A percentile compares a stretch with the other conserved stretches of the same genome.
phyloP scores from a whole-genome alignment of 2,329 filamentous ascomycete genomes.

The Beauveria sp. region DNA sequence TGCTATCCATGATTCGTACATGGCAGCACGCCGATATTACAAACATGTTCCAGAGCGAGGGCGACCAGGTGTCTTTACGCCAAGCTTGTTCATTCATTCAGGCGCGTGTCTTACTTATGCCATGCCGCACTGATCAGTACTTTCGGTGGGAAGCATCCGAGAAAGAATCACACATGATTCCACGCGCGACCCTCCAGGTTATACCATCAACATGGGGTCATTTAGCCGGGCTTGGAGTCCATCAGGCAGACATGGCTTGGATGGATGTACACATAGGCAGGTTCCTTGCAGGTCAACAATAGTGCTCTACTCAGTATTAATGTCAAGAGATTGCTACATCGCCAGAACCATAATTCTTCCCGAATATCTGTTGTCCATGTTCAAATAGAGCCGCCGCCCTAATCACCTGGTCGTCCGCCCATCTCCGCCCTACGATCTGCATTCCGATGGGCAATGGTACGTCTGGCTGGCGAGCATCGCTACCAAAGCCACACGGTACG shows the following conservation, averaged over 20 bases:
- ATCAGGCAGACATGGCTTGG: slow-evolving; percentile 22
- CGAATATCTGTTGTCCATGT: too few species aligned
- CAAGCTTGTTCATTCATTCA: slow-evolving; percentile 52
- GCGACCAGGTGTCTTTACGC: slow-evolving; percentile 28
- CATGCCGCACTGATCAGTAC: slow-evolving; percentile 57
- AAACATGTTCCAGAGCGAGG: not conserved
- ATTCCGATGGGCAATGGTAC: not conserved
- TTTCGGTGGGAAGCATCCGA: slow-evolving; percentile 41
- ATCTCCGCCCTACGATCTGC: not conserved
- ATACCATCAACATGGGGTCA: slow-evolving; percentile 32
- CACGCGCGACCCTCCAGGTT: slow-evolving; percentile 21
- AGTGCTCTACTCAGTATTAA: too few species aligned
- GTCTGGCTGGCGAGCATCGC: not conserved
- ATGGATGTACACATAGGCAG: slow-evolving; percentile 17
- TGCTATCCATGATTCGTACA: slow-evolving; percentile 33
- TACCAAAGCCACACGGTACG: not conserved
- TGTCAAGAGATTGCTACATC: too few species aligned
- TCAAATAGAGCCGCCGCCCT: not conserved
- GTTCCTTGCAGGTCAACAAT: too few species aligned
- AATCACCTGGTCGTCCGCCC: not conserved
- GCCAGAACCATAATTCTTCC: too few species aligned
- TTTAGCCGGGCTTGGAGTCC: slow-evolving; percentile 25
- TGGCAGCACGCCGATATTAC: slow-evolving; percentile 36
- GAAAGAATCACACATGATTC: slow-evolving; percentile 23
- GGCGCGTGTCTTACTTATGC: slow-evolving; percentile 54